Conservation (phyloP, 352 stramenopile species). For the Phytopythium ostracodes region DNA sequence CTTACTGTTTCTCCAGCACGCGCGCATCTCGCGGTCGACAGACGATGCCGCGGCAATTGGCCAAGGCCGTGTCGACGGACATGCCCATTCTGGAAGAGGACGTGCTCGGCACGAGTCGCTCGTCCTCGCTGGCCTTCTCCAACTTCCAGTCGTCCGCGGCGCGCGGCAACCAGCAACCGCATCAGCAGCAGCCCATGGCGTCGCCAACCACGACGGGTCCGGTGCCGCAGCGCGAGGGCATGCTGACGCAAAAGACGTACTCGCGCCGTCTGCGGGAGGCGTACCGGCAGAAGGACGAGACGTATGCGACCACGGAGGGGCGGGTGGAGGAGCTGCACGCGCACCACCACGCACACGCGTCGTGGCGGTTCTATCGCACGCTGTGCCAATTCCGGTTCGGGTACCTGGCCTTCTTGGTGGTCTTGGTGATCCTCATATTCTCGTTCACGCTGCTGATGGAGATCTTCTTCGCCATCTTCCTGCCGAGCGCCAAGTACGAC, state of each 20-base stretch:
- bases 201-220: not conserved
- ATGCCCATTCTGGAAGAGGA: conserved; percentile 27
- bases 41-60: not conserved
- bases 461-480: conserved; percentile 83
- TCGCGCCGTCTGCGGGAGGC: conserved; percentile 17
- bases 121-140: conserved; percentile 6
- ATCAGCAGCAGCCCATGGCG: conserved; percentile 1
- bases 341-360: conserved; percentile 33
- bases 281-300: conserved; percentile 34
- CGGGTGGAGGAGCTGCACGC: conserved; percentile 51
- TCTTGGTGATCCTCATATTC: conserved; percentile 83
- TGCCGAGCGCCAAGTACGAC: conserved; percentile 71
- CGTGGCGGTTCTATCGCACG: conserved; percentile 69
- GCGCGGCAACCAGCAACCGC: not conserved
- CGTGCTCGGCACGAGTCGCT: conserved; percentile 6
- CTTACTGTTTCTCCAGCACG: no score
- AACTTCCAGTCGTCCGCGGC: conserved; percentile 3
- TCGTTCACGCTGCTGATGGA: conserved; percentile 84
- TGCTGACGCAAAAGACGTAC: conserved; percentile 11
- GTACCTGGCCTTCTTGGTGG: conserved; percentile 77
- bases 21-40: no score
- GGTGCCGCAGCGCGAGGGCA: not conserved
- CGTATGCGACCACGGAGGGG: conserved; percentile 44
- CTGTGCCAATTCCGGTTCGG: conserved; percentile 73
- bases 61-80: conserved; percentile 11